Base-by-base conservation (phyloP, 768 basidiomycete species). In the Suillus cothurnatus region DNA sequence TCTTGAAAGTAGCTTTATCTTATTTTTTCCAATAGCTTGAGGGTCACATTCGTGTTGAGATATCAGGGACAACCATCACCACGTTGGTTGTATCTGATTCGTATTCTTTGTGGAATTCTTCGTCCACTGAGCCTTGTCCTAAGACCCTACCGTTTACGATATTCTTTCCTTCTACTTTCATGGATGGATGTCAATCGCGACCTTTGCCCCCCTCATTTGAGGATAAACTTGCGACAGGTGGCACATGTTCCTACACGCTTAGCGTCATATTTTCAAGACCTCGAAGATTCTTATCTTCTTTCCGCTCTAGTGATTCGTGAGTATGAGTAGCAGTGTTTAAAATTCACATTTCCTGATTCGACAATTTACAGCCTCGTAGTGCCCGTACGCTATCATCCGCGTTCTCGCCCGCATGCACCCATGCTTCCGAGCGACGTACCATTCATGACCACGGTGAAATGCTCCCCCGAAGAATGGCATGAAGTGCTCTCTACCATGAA, bases 381-480 rank as follows among this genome's bases (percentile, higher is more conserved):
- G 3, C 84, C 83, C 1, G 79, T 91, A 62, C 72, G 73, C 6
- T 89, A 90, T 66, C 68, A 66, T 49, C 89, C 88, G 9, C 83
- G 83, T 53, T 81, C 81, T 58, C 82, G 86, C n/a, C 82, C 90
- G 0, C 78, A 80, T 61, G 79, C 83, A 15, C 85, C 89, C 4
- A 84, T 88, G 45, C 71, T 86, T 15, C 73, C 80, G 1, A 69
- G 65, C 4, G 76, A 76, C 15, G 76, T 81, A 0, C 75, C 81
- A 31, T 87, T 91, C 71, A 80, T 88, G 66, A 82, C 84, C 0
- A 82, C 84, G 3, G 73, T 91, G 63, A 90, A 90, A 72, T 77
- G 81, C 0, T 78, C 82, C 4, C 89, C 90, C 9, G 89, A 89
- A 70, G 90, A 91, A 71, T 91, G 88, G 87, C 75, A 79, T 75